Conservation (phyloP, 2,329 filamentous ascomycete genomes). For the Parafenestella ontariensis region DNA sequence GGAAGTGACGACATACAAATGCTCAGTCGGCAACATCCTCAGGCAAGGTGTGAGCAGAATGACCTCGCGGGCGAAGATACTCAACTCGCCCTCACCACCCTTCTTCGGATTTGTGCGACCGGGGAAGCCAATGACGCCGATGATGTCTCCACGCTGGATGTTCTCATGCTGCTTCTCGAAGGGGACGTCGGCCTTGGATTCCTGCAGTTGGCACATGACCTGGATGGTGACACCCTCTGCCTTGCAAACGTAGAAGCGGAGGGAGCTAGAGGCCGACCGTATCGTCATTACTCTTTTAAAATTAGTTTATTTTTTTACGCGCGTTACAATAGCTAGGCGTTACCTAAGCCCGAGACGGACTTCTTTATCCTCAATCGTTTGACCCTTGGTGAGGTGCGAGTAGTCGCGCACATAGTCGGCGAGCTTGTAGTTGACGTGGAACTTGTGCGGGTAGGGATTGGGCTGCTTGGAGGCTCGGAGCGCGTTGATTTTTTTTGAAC, state of each 20-base stretch:
- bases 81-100: constrained; percentile 88
- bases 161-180: constrained; percentile 91
- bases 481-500: constrained; percentile 80
- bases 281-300: constrained; percentile 78
- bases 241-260: constrained; percentile 54
- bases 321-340: too few species aligned
- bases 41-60: constrained; percentile 88
- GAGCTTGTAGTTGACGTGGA: constrained; percentile 84
- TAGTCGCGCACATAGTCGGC: constrained; percentile 81
- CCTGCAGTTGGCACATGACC: constrained; percentile 88
- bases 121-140: constrained; percentile 85
- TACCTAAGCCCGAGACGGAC: constrained; percentile 80
- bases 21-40: constrained; percentile 80
- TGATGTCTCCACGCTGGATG: constrained; percentile 88
- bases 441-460: constrained; percentile 90
- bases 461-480: constrained; percentile 75
- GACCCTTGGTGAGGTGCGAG: constrained; percentile 84
- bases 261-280: constrained; percentile 28
- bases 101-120: constrained; percentile 89
- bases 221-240: constrained; percentile 80
- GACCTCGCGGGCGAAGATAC: constrained; percentile 88
- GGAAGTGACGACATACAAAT: constrained; percentile 60
- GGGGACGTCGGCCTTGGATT: constrained; percentile 70
- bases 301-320: too few species aligned
- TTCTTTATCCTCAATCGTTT: constrained; percentile 76